A percentile compares a stretch with the other conserved stretches of the same genome.
Conservation (phyloP, 2,329 filamentous ascomycete genomes). For the Dothidotthia symphoricarpi region DNA sequence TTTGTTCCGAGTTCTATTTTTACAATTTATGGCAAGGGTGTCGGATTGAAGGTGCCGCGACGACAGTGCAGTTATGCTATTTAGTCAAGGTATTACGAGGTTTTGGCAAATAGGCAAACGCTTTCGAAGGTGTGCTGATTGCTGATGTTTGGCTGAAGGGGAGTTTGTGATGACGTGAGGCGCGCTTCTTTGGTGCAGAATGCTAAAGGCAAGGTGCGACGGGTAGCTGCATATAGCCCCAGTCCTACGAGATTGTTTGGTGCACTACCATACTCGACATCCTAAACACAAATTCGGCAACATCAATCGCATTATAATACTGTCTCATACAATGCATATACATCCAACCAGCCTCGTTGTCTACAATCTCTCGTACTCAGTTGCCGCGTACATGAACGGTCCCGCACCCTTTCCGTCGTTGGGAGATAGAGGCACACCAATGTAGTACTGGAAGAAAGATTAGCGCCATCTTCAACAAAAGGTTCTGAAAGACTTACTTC, state of each 20-base stretch:
- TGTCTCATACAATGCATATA: too few relatives aligned
- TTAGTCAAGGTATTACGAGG: too few relatives aligned
- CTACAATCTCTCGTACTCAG: slow-evolving; percentile 35
- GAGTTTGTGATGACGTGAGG: background rate
- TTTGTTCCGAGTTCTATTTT: slow-evolving; percentile 8
- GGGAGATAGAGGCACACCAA: slow-evolving; percentile 31
- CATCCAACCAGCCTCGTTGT: too few relatives aligned
- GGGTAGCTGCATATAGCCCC: background rate
- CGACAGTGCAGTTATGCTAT: slow-evolving; percentile 4
- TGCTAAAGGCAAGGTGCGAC: background rate
- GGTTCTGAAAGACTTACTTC: slow-evolving; percentile 41
- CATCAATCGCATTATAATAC: too few relatives aligned
- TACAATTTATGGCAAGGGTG: slow-evolving; percentile 2
- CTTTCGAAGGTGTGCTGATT: too few relatives aligned
- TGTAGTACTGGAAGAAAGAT: slow-evolving; percentile 36
- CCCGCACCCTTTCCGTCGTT: slow-evolving; percentile 46
- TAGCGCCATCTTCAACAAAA: background rate
- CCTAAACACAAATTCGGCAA: too few relatives aligned
- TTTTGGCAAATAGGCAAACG: too few relatives aligned
- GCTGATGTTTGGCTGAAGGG: background rate
- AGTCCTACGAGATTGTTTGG: too few relatives aligned
- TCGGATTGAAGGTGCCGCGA: slow-evolving; percentile 8
- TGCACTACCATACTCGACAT: too few relatives aligned
- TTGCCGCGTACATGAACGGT: slow-evolving; percentile 43
- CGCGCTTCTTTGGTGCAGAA: background rate